Evolutionary conservation across 768 basidiomycete genomes (phyloP), one percentile per base, ranked within the genome.

Genomic region (Pholiota microspora): DNA sequence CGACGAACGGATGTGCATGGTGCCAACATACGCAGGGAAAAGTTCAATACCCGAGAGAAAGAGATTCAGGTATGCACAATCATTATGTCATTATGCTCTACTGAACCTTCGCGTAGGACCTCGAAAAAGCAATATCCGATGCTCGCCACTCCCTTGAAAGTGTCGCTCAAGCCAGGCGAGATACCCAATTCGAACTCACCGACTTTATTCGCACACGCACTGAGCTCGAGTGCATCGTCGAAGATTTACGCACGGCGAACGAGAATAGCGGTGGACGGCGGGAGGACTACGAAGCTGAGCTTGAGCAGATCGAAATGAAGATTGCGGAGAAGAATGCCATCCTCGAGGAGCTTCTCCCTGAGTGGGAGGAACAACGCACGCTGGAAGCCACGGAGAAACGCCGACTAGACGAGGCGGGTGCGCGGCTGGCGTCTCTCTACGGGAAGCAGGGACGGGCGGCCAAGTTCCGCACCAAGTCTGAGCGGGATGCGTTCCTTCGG

Each of bases 361-460:
- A 82, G 38, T 94, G 89, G 84, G 85, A 84, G 64, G 73, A 75
- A 15, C 76, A 81, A 16, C 77, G 83, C 34, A 69, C 65, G 1
- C 71, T 64, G 40, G 85, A 81, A 70, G 70, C 66, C 44, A 64
- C 77, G 42, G 83, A 87, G 72, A 81, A 82, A 64, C 79, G 82
- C 45, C 80, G 76, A 24, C 76, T 97, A 59, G 93, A 95, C 57
- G 84, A 86, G 35, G 85, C 85, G 0, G 83, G 81, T 48, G 86
- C 89, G 1, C 80, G 77, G 44, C 72, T 98, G 2, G 77, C 81
- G 0, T 82, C 88, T 0, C 75, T 99, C 1, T 94, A 88, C 64
- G 86, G 89, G 2, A 98, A 98, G 66, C 94, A 93, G 67, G 94
- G 94, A 2, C 88, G 97, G 18, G 77, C 88, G 34, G 83, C 85